phyloP scores from a whole-genome alignment of 805 yeast species.

The Monosporozyma unispora region DNA sequence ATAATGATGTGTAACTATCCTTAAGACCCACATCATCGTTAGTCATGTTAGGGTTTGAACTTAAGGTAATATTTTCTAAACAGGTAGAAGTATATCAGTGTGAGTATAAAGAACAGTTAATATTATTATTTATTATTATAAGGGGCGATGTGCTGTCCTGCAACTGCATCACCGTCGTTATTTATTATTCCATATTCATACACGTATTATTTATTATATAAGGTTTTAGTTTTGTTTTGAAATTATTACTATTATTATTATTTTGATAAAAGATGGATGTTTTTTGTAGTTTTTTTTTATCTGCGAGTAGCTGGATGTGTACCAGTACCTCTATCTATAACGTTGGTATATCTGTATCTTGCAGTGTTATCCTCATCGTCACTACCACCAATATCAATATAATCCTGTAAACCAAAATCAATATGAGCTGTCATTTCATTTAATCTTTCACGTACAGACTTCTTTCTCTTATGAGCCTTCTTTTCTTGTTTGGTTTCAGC shows the following conservation, averaged over 20 bases:
- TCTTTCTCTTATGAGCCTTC: not conserved
- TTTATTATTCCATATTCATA: not conserved
- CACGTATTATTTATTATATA: not conserved
- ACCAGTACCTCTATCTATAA: not conserved
- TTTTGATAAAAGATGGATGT: not conserved
- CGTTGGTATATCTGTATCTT: not conserved
- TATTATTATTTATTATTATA: not conserved
- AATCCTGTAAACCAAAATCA: constrained; percentile 3
- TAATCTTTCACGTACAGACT: not conserved
- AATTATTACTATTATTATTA: not conserved
- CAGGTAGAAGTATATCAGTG: not conserved
- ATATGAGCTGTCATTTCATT: not conserved
- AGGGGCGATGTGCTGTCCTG: constrained; percentile 1
- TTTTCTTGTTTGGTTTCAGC: not conserved
- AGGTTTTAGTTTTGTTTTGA: not conserved
- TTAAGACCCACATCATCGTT: no score
- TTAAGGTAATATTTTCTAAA: not conserved
- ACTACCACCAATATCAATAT: constrained; percentile 4
- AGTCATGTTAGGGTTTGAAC: no score
- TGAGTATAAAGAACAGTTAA: no score
- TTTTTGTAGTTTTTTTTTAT: no score
- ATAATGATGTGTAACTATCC: no score
- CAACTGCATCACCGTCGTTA: constrained; percentile 1
- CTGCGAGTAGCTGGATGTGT: not conserved
- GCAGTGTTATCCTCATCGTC: not conserved